Base-by-base conservation (phyloP, 2,329 filamentous ascomycete genomes). In the Eutypa lata region DNA sequence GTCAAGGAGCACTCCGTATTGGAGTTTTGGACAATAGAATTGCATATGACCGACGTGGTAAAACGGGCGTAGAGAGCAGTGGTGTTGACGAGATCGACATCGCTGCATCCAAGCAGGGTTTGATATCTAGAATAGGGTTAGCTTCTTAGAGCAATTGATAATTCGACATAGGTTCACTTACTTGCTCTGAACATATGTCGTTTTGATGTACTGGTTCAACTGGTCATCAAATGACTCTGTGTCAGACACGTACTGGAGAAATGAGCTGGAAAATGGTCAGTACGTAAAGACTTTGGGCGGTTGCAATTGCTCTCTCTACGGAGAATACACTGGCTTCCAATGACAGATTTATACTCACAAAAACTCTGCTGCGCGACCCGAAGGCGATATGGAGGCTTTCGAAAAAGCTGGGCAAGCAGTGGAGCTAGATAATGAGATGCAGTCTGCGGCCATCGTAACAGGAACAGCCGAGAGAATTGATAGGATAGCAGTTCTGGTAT, bases 11-110 rank as follows among this genome's bases (percentile, higher is more conserved):
- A 99, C 24, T 80, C 67, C 11, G 73, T 68, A 63, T 88, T 84
- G 5, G 94, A 97, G 67, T 91, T 92, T 72, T 99, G 94, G 48
- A 99, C 83, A 66, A 99, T 89, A 59, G 90, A 82, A 77, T 95
- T 97, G 80, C 94, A 99, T 59, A 99, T 81, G 58, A 95, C 87
- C 56, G 89, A 94, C 46, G 86, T 94, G 5, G 93, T 96, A 73
- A 93, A 99, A 63, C 94, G 88, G 47, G 94, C 93, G 73, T 99
- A 99, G 65, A 92, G 83, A 64, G 88, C 81, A 61, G 84, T 87
- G 3, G 91, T 87, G 68, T 96, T 89, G 52, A 83, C 84, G 52
- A 92, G 80, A 65, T 94, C 84, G 63, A 97, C 78, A 57, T 82
- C 81, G 47, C 82, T 79, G 69, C 94, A 99, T 52, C 93, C 93